phyloP scores from a whole-genome alignment of 2,329 filamentous ascomycete species.

The Nannizziopsis barbatae region DNA sequence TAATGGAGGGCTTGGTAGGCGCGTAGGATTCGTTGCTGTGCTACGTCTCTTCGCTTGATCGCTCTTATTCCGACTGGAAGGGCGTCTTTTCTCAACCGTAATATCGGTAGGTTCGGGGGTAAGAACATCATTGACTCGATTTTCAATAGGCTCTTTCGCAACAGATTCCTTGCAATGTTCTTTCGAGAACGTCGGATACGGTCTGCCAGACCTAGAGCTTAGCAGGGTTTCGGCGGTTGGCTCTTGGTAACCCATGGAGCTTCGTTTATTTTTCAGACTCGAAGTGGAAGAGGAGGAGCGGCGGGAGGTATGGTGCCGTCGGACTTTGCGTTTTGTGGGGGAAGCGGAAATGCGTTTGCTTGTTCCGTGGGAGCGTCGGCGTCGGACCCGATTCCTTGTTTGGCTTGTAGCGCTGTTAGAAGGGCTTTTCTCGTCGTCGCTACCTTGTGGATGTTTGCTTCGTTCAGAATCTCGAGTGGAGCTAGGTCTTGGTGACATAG shows the following conservation, averaged over 20 bases:
- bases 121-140: constrained; percentile 30
- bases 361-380: constrained; percentile 23
- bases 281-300: constrained; percentile 19
- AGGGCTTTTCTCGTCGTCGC: constrained; percentile 9
- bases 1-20: constrained; percentile 39
- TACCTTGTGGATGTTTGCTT: constrained; percentile 21
- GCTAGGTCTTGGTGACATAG: constrained; percentile 31
- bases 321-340: constrained; percentile 6
- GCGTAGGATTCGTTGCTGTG: constrained; percentile 17
- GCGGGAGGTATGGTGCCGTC: constrained; percentile 19
- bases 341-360: constrained; percentile 10
- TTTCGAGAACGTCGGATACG: constrained; percentile 79
- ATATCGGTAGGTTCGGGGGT: constrained; percentile 63
- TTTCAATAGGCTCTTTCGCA: constrained; percentile 44
- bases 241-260: constrained; percentile 14
- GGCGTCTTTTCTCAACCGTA: constrained; percentile 31
- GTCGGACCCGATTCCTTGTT: constrained; percentile 14
- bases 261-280: constrained; percentile 10
- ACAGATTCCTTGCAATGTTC: constrained; percentile 83
- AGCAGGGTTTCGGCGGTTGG: constrained; percentile 26
- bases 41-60: constrained; percentile 18
- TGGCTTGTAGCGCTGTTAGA: constrained; percentile 8
- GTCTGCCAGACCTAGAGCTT: constrained; percentile 43
- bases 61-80: constrained; percentile 15
- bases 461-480: constrained; percentile 28